Evolutionary conservation across 202 grass and related monocot genomes (phyloP), one percentile per base, ranked within the genome.

Genomic region (Carex arenaria): DNA sequence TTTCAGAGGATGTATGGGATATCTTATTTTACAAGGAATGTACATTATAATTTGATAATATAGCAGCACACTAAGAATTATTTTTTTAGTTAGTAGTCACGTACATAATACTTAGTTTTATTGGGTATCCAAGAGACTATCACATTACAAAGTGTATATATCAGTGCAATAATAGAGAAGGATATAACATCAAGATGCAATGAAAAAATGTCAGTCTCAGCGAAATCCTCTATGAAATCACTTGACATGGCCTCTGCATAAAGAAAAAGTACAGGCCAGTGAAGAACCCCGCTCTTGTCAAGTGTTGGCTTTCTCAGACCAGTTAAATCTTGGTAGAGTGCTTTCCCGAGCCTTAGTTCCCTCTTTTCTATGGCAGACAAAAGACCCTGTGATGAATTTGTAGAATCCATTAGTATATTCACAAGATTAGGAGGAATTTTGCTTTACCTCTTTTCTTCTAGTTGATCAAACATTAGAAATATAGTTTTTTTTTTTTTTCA

Each of bases 171-270:
- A 54, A 13, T 83, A 69, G 22, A 71, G 13, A 92, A 98, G 93
- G 96, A 98, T 98, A 98, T 95, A 78, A 90, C 55, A 68, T 98
- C 89, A 61, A 93, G 89, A 79, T 95, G 91, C 1, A 54, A 79
- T 6, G 84, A 88, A 30, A 98, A 92, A 4, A 74, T 34, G 72
- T 98, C 91, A 0, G 89, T 93, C 85, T 98, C 93, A 0, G 53
- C 82, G 79, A 95, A 93, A 87, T 98, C 96, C 78, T 98, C 91
- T 20, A 98, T 90, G 57, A 98, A 93, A 81, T 98, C 96, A 84
- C 96, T 93, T 2, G 96, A 95, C 93, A 95, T 95, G 82, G 86
- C 89, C 87, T 95, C 93, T 10, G 93, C 88, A 76, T 98, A 95
- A 72, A 98, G 93, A 36, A 93, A 73, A 85, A 95, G 80, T 84